Evolutionary conservation across 148 eudicot species (phyloP).

Genomic region (Euryodendron excelsum): DNA sequence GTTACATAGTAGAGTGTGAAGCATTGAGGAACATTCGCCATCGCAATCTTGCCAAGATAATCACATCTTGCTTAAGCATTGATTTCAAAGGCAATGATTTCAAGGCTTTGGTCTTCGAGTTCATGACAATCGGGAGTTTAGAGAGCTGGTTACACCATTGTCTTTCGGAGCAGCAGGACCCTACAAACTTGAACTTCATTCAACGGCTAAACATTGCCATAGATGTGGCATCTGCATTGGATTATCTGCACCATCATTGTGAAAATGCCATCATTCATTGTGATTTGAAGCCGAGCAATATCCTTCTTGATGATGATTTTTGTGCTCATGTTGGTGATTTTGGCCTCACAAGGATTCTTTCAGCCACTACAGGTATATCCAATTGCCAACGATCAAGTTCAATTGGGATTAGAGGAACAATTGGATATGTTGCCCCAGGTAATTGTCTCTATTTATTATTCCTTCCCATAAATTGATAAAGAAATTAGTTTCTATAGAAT

Average conservation of each 20-base stretch:
- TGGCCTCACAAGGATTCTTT: slow-evolving; percentile 17
- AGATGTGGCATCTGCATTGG: slow-evolving; percentile 16
- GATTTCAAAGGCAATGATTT: slow-evolving; percentile 15
- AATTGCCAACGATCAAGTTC: neutral
- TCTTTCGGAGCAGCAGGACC: neutral
- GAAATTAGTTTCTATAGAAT: neutral
- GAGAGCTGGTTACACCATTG: slow-evolving; percentile 18
- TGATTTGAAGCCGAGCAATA: neutral
- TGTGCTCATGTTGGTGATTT: slow-evolving; percentile 23
- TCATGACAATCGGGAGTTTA: slow-evolving; percentile 19
- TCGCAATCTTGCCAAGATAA: slow-evolving; percentile 17
- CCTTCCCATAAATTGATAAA: neutral
- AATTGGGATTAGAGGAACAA: neutral
- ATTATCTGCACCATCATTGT: slow-evolving; percentile 20
- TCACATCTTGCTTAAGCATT: slow-evolving; percentile 15
- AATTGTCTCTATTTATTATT: neutral
- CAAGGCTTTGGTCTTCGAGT: slow-evolving; percentile 19
- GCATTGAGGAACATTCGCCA: slow-evolving; percentile 21
- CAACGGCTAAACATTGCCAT: slow-evolving; percentile 20
- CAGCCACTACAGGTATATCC: neutral
- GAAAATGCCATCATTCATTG: neutral
- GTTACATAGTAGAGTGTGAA: slow-evolving; percentile 19
- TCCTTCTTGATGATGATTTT: slow-evolving; percentile 18
- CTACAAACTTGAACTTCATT: neutral
- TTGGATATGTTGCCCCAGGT: slow-evolving; percentile 22